Base-by-base conservation (phyloP, 2,329 filamentous ascomycete genomes). In the Epichloe hybrida region DNA sequence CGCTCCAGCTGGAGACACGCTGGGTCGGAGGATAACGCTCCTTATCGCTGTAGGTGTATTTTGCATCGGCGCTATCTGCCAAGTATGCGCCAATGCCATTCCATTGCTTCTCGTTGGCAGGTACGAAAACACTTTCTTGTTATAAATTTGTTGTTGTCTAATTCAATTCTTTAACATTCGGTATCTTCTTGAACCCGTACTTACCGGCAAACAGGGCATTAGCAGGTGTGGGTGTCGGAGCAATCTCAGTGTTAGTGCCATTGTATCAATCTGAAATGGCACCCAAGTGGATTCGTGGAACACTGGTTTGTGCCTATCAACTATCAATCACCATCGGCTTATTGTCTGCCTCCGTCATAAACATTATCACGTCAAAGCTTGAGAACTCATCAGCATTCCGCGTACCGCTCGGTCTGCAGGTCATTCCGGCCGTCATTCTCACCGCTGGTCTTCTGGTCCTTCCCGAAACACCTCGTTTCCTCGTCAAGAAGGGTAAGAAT, bases 181-280 rank as follows among this genome's bases (percentile, higher is more conserved):
- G 6, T 5, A n/a, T 38, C 36, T 13, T 5, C 41, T 17, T 9
- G 23, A 35, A 21, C 31, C n/a, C 7, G 34, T 35, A 11, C 21
- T 46, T 23, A 49, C 35, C 15, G 17, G 12, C 11, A 35, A 20
- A 42, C 56, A 81, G 80, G 58, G 77, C 82, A 55, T 71, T 89
- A 54, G 85, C 85, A 53, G 84, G 85, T 54, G 70, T 86, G 36
- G 85, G 84, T 57, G 83, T 89, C 17, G 85, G 84, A 40, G 71
- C 78, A 50, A 76, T 87, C 43, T 86, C 82, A 11, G 80, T 85
- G 15, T 72, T 85, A 48, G 80, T 89, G 39, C 85, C 85, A 17
- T 70, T 90, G 9, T 90, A 89, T 64, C 85, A 89, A 65, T 88
- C 84, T 2, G 86, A 89, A 68, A 88, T 87, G 72, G 81, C 84